A percentile compares a stretch with the other conserved stretches of the same genome.
These are phyloP conservation scores for Mycogone perniciosa DNA, from an alignment of 2,329 filamentous ascomycete genomes.

Conservation along the genomic window DNA sequence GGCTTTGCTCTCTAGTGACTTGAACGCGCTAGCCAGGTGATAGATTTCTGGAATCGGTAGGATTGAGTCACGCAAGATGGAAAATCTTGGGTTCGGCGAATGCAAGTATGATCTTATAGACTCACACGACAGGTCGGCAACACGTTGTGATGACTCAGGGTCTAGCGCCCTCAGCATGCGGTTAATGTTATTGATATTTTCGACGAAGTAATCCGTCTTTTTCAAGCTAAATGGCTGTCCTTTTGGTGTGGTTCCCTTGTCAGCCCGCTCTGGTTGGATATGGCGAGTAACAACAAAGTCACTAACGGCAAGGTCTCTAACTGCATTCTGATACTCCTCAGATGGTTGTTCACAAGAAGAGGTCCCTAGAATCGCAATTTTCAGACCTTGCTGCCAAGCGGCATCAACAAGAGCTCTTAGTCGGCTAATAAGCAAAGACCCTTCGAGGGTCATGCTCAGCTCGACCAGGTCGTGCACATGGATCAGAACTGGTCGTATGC, in stretches of 20 bases:
- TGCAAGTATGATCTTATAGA: conserved; percentile 22
- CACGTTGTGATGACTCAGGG: conserved; percentile 11
- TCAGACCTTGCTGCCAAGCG: conserved; percentile 63
- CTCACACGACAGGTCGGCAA: conserved; percentile 17
- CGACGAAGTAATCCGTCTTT: conserved; percentile 34
- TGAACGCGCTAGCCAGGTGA: conserved; percentile 30
- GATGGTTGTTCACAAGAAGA: conserved; percentile 50
- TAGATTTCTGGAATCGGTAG: conserved; percentile 35
- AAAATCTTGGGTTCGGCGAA: conserved; percentile 21
- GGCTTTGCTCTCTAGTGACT: conserved; percentile 18
- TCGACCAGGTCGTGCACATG: conserved; percentile 79
- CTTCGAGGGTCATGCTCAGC: conserved; percentile 62
- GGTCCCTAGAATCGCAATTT: conserved; percentile 74
- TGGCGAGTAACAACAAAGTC: conserved; percentile 37
- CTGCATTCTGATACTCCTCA: conserved; percentile 35
- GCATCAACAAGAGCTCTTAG: conserved; percentile 67
- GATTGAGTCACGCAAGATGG: conserved; percentile 29
- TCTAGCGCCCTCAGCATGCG: conserved; percentile 39
- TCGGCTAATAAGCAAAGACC: conserved; percentile 60
- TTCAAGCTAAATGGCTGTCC: conserved; percentile 20
- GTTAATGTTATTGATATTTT: conserved; percentile 42
- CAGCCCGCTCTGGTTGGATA: conserved; percentile 25
- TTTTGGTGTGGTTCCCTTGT: conserved; percentile 8
- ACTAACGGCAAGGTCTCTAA: conserved; percentile 32
- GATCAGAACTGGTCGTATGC: conserved; percentile 55